phyloP scores from a whole-genome alignment of 306 rosid species.

The Parietaria judaica region DNA sequence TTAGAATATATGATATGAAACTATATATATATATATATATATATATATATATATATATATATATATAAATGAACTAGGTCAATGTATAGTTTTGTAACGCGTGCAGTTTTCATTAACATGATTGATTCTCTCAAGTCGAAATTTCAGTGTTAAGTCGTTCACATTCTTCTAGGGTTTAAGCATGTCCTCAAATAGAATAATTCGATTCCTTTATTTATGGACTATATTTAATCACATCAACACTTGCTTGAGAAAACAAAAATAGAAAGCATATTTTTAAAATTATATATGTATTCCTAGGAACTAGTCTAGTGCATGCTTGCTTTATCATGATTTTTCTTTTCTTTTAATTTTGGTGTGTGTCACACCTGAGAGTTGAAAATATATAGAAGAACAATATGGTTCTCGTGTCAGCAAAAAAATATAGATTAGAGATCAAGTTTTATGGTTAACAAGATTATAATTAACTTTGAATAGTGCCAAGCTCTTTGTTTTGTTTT shows the following conservation, averaged over 20 bases:
- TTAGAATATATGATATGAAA: too few relatives aligned
- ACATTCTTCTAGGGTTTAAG: too few relatives aligned
- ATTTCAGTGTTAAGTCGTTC: too few relatives aligned
- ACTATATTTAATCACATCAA: not conserved
- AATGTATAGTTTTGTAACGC: too few relatives aligned
- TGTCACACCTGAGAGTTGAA: conserved; percentile 3
- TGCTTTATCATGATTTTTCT: not conserved
- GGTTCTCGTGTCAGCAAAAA: conserved; percentile 11
- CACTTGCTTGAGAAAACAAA: not conserved
- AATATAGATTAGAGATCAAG: conserved; percentile 3
- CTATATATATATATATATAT: too few relatives aligned
- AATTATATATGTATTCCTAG: not conserved
- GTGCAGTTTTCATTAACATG: too few relatives aligned
- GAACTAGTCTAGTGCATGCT: not conserved
- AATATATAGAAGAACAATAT: not conserved
- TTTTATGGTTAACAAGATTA: not conserved
- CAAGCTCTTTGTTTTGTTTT: not conserved
- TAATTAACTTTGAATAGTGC: not conserved
- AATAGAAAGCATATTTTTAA: not conserved
- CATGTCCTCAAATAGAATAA: too few relatives aligned
- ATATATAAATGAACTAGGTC: too few relatives aligned
- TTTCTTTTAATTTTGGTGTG: not conserved
- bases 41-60: too few relatives aligned
- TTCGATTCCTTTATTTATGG: not conserved
- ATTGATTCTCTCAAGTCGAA: too few relatives aligned